Evolutionary conservation across 2,329 filamentous ascomycete species (phyloP), one percentile per base, ranked within the genome.

Genomic region (Trichophyton rubrum): DNA sequence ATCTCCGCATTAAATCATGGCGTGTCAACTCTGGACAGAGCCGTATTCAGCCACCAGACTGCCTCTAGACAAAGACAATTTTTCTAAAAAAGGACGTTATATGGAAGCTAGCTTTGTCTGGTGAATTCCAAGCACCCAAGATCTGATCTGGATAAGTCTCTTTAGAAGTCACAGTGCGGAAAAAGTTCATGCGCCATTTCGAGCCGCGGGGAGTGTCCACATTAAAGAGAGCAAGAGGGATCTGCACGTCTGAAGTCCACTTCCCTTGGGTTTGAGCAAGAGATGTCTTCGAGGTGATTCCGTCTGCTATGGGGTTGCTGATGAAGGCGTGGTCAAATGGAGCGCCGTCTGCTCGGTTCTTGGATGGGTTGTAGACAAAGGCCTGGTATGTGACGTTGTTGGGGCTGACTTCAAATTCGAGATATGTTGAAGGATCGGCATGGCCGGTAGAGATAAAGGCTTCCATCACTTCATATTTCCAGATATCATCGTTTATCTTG

Each of bases 151-250:
- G 78, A 64, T 71, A 80, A 7, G 70, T 78, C 1, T 70, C 67
- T 0, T 73, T 73, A 27, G 72, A 71, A 3, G 75, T 76, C 33
- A 78, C 67, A 2, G 77, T 80, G 51, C 78, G 72, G 68, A 80
- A 78, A 64, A 80, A 80, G 66, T 80, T 80, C 77, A 80, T 80
- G 61, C 78, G 72, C 78, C 78, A 80, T 62, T 70, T 59, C 0
- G 77, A 79, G 22, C 76, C 75, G 62, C 70, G 68, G 1, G 75
- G 77, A 63, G 68, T 62, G 60, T 79, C 75, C 27, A 80, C 75
- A 60, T 79, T 80, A 70, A 80, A 80, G 7, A 80, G 68, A 2
- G 72, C 77, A n/a, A 80, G 68, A 0, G 78, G 78, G 43, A 80
- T 75, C 27, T 62, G 67, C 4, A 73, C 72, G 2, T 69, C 62